These are phyloP conservation scores for Trichoderma sp. DNA, from an alignment of 2,329 filamentous ascomycete species.

Conservation along the genomic window DNA sequence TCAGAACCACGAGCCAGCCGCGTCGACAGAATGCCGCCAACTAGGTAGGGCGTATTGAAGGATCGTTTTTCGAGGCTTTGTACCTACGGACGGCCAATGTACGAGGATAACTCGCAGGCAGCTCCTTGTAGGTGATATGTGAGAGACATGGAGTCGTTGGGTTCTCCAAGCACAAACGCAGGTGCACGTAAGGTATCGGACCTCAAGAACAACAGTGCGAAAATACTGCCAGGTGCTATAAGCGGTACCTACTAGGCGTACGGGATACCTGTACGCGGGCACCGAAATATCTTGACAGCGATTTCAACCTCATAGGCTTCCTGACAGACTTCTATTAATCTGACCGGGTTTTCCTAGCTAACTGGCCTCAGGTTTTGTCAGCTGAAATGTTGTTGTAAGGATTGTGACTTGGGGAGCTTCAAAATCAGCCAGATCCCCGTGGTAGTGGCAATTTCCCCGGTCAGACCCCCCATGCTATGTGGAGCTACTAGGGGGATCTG, in stretches of 20 bases:
- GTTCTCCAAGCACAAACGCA: background rate
- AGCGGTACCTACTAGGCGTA: background rate
- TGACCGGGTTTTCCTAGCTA: too few species aligned
- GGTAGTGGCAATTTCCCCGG: too few species aligned
- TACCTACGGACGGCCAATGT: background rate
- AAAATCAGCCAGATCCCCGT: background rate
- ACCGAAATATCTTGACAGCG: background rate
- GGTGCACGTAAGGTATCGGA: background rate
- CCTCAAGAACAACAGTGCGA: too few species aligned
- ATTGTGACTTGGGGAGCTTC: background rate
- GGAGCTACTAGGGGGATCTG: background rate
- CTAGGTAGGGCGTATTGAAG: background rate
- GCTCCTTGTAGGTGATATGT: background rate
- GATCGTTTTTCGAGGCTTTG: background rate
- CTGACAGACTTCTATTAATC: background rate
- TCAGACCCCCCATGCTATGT: too few species aligned
- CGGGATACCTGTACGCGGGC: background rate
- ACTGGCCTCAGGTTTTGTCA: background rate
- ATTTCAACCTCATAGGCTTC: background rate
- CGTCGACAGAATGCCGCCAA: background rate
- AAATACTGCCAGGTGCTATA: background rate
- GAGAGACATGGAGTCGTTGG: background rate
- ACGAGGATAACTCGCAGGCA: background rate
- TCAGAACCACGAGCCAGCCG: background rate
- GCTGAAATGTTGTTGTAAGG: background rate